Base-by-base conservation (phyloP, 768 basidiomycete genomes). In the Auriscalpium microsporum region DNA sequence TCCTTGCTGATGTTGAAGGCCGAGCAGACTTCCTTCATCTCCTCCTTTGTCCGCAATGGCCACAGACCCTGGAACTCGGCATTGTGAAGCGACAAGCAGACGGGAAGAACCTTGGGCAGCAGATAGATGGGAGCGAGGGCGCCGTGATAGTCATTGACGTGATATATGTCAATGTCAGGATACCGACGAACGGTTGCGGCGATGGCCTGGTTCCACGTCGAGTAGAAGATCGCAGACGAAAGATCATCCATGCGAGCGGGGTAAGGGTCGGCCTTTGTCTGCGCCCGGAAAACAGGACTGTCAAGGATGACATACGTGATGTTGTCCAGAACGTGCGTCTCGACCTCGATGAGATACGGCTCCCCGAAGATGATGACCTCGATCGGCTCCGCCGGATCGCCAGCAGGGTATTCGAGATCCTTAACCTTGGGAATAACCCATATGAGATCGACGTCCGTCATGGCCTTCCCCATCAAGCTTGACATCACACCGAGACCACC, bases 401-500 rank as follows among this genome's bases (percentile, higher is more conserved):
- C 94, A 42, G 83, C 78, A 34, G 94, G 94, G 65, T 96, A 96
- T 49, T 94, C 93, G 11, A 96, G 60, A 64, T 95, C 94, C 72
- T 93, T 93, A 62, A 96, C 94, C 67, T 96, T 96, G 46, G 94
- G 94, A 16, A 94, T 67, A 49, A 96, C 86, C 94, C 94, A 96
- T 55, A 96, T 75, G 46, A 96, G 74, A 68, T 95, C 94, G 52
- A 95, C 94, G 66, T 96, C 94, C 48, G 88, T 90, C 94, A 96
- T 96, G 6, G 94, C 93, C 70, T 95, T 96, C 60, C 94, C 94
- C 94, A 96, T 96, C 37, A 96, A 75, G 70, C 86, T 86, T 3
- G 94, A 95, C 94, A 96, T 96, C 73, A 95, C 94, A 77, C 94
- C 94, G 17, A 96, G 78, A 71, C 94, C 94, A 73, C 94, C 94